phyloP scores from a whole-genome alignment of 176 grass and related monocot genomes.

The Bothriochloa decipiens region DNA sequence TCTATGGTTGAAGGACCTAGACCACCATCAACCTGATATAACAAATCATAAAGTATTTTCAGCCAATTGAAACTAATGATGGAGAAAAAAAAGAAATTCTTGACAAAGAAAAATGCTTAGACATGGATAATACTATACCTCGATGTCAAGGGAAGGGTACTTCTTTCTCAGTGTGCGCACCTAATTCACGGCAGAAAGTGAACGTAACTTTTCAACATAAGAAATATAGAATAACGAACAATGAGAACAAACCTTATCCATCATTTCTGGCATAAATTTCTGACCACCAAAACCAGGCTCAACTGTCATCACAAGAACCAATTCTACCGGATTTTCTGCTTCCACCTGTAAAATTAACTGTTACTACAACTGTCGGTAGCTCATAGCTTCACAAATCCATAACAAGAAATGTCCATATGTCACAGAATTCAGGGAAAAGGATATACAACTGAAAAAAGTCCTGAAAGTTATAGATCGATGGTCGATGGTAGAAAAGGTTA shows the following conservation, averaged over 20 bases:
- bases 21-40: conserved; percentile 81
- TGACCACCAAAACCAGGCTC: conserved; percentile 98
- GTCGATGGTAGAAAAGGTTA: neutral
- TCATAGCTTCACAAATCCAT: neutral
- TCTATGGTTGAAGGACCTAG: conserved; percentile 91
- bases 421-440: neutral
- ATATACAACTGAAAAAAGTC: neutral
- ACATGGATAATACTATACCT: conserved; percentile 51
- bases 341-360: conserved; percentile 61
- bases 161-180: conserved; percentile 86
- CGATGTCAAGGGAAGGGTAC: conserved; percentile 92
- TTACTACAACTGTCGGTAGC: neutral
- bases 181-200: conserved; percentile 45
- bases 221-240: neutral
- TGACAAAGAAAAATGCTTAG: neutral
- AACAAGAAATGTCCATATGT: neutral
- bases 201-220: neutral
- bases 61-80: neutral
- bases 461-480: neutral
- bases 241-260: conserved; percentile 79
- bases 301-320: conserved; percentile 98
- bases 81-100: neutral
- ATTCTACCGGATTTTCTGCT: conserved; percentile 82
- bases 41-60: neutral
- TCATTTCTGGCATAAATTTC: conserved; percentile 97